phyloP scores from a whole-genome alignment of 768 basidiomycete species.

The Rhizopogon rudus region DNA sequence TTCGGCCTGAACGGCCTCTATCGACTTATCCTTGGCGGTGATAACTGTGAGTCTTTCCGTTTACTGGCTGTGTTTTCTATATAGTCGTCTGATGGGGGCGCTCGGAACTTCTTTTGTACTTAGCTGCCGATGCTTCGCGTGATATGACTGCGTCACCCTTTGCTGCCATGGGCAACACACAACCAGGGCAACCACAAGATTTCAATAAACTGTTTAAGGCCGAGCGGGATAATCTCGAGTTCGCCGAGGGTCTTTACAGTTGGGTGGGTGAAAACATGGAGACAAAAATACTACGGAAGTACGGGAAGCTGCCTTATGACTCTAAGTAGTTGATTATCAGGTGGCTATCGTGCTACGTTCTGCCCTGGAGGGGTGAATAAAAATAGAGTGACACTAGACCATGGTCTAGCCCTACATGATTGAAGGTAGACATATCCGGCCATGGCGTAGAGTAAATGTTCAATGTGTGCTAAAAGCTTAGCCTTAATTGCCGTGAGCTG shows the following conservation, averaged over 20 bases:
- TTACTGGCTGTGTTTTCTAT: conserved; percentile 3
- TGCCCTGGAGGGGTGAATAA: conserved; percentile 2
- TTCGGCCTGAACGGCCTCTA: conserved; percentile 97
- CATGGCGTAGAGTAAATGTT: conserved; percentile 9
- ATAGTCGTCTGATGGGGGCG: conserved; percentile 10
- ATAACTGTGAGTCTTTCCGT: conserved; percentile 62
- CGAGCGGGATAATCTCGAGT: conserved; percentile 89
- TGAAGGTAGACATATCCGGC: conserved; percentile 19
- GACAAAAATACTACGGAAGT: conserved; percentile 69
- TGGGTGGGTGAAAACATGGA: conserved; percentile 86
- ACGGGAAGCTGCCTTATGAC: conserved; percentile 50
- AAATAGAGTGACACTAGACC: conserved; percentile 16
- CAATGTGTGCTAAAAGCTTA: conserved; percentile 4
- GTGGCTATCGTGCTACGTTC: conserved; percentile 5
- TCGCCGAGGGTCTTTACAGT: conserved; percentile 79
- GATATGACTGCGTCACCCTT: conserved; percentile 73
- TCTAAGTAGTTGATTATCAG: conserved; percentile 15
- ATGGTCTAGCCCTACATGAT: conserved; percentile 20
- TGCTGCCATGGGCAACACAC: conserved; percentile 41
- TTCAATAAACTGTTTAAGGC: conserved; percentile 86
- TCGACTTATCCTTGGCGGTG: conserved; percentile 85
- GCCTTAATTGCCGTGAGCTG: not conserved
- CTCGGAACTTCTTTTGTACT: conserved; percentile 8
- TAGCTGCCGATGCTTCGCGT: conserved; percentile 76
- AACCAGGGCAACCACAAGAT: conserved; percentile 68